Conservation (phyloP, 257 asterid species). For the Rauvolfia tetraphylla region DNA sequence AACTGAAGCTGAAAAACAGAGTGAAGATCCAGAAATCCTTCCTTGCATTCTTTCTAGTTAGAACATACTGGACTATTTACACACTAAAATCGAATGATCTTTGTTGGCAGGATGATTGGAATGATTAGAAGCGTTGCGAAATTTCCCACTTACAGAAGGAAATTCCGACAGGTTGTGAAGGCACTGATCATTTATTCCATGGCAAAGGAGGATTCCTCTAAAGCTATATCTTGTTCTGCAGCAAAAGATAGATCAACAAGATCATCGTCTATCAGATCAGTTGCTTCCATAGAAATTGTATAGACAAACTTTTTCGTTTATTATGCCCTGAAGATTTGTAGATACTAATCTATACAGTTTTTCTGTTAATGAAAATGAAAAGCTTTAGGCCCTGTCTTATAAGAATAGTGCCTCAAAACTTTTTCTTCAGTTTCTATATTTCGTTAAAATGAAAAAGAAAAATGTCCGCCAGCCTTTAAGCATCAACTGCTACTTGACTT, state of each 20-base stretch:
- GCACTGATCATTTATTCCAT: constrained; percentile 34
- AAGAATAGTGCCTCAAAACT: not conserved
- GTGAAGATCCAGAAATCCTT: not conserved
- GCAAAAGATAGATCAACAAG: constrained; percentile 38
- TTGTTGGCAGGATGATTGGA: constrained; percentile 73
- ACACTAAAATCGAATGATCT: not conserved
- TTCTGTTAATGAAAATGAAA: not conserved
- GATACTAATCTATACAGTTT: not conserved
- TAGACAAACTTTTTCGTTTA: constrained; percentile 17
- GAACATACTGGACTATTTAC: not conserved
- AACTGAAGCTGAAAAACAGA: not conserved
- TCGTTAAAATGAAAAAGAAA: no score
- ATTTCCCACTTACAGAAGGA: constrained; percentile 82
- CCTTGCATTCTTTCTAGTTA: not conserved
- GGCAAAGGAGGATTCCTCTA: constrained; percentile 39
- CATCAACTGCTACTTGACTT: not conserved
- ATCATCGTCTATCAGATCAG: constrained; percentile 43
- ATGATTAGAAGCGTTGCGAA: constrained; percentile 56
- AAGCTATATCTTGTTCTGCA: constrained; percentile 24
- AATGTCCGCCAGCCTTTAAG: no score
- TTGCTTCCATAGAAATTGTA: constrained; percentile 56
- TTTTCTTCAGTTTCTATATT: no score
- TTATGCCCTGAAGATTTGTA: not conserved
- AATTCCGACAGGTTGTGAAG: constrained; percentile 73
- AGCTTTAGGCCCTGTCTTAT: not conserved